Percentiles rank a stretch among this genome's conserved stretches.
Conservation (phyloP, 2,329 filamentous ascomycete species). For the Cladophialophora bantiana region DNA sequence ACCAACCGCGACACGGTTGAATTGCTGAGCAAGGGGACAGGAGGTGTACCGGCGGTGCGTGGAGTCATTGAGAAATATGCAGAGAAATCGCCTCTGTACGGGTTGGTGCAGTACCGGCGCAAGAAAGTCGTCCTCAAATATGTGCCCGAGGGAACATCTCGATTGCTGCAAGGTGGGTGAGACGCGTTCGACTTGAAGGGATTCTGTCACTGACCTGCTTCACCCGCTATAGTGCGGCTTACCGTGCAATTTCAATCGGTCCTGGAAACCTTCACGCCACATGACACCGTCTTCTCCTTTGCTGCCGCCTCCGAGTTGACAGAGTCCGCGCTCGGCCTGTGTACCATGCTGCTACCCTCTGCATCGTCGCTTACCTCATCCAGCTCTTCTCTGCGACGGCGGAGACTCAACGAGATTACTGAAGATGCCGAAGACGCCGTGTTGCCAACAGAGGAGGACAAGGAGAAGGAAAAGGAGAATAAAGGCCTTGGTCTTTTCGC, state of each 20-base stretch:
- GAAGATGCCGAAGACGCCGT: constrained; percentile 69
- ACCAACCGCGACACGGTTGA: constrained; percentile 85
- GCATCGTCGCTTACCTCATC: constrained; percentile 86
- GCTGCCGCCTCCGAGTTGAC: constrained; percentile 77
- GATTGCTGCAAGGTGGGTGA: constrained; percentile 83
- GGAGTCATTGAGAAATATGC: constrained; percentile 78
- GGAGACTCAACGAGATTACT: constrained; percentile 87
- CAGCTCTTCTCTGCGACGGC: constrained; percentile 76
- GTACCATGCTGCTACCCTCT: constrained; percentile 87
- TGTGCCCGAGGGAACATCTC: constrained; percentile 86
- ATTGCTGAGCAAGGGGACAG: constrained; percentile 75
- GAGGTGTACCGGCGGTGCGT: constrained; percentile 84
- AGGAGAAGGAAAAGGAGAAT: constrained; percentile 11
- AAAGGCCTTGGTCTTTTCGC: neutral
- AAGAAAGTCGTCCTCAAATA: constrained; percentile 93
- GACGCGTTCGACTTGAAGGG: neutral
- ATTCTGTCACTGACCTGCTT: constrained; percentile 23
- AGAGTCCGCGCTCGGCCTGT: constrained; percentile 85
- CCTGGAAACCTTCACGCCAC: constrained; percentile 75
- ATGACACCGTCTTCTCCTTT: constrained; percentile 85
- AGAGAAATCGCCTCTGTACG: constrained; percentile 87
- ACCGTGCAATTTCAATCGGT: constrained; percentile 71
- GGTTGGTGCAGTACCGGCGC: constrained; percentile 86
- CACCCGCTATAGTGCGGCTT: constrained; percentile 72
- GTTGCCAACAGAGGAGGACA: constrained; percentile 48